phyloP scores from a whole-genome alignment of 495 filamentous ascomycete genomes.

The Xylaria palmicola region DNA sequence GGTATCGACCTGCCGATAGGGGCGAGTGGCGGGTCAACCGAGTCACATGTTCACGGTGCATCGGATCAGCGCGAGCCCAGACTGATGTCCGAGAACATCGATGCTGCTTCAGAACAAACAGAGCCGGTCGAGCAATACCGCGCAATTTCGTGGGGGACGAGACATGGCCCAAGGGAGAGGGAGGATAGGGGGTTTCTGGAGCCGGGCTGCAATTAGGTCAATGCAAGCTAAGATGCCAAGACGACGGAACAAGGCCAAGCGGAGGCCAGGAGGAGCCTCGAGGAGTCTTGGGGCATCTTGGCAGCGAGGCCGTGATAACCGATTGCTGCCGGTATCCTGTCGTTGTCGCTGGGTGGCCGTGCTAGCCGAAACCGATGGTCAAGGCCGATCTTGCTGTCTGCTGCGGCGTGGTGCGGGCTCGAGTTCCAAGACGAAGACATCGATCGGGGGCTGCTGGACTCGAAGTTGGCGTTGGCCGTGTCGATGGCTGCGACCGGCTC shows the following conservation, averaged over 20 bases:
- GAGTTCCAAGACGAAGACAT: too few species aligned
- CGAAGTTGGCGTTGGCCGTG: too few species aligned
- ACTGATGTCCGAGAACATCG: background rate
- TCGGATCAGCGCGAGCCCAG: background rate
- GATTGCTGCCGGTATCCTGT: background rate
- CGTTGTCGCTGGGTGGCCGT: background rate
- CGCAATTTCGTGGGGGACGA: background rate
- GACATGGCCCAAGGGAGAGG: too few species aligned
- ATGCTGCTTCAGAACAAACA: background rate
- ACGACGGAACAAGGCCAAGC: background rate
- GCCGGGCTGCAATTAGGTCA: background rate
- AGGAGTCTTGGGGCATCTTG: too few species aligned
- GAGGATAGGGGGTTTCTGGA: background rate
- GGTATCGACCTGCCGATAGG: background rate
- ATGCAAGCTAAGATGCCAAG: conserved; percentile 14
- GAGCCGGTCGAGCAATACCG: background rate
- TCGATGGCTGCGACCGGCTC: too few species aligned
- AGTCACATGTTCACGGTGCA: background rate
- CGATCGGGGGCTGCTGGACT: too few species aligned
- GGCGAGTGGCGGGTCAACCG: too few species aligned
- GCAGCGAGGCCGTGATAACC: conserved; percentile 13
- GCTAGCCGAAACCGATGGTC: background rate
- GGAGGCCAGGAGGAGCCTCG: too few species aligned
- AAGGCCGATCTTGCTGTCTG: too few species aligned
- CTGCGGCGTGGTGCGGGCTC: too few species aligned